Evolutionary conservation across 805 yeast species (phyloP).

Genomic region (Yamadazyma sp.): DNA sequence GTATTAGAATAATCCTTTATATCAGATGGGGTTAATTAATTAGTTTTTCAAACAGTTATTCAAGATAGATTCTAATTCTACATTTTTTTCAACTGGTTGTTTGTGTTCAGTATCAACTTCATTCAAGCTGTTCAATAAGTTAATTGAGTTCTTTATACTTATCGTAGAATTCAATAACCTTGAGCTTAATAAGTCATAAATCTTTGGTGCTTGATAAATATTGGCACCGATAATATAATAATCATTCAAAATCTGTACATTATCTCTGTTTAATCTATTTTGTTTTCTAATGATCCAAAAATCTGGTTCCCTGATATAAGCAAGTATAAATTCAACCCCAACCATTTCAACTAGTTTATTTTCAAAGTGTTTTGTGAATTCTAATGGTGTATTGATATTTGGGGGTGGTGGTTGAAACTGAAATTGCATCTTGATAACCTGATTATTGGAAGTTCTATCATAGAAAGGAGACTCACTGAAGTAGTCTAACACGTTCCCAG

Average conservation of each 20-base stretch:
- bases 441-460: slow-evolving; percentile 91
- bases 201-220: slow-evolving; percentile 84
- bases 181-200: slow-evolving; percentile 69
- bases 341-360: slow-evolving; percentile 69
- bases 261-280: slow-evolving; percentile 41
- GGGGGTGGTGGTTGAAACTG: slow-evolving; percentile 63
- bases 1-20: no score
- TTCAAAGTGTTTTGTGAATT: slow-evolving; percentile 38
- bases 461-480: slow-evolving; percentile 93
- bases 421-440: slow-evolving; percentile 90
- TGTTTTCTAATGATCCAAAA: slow-evolving; percentile 91
- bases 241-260: slow-evolving; percentile 61
- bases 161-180: slow-evolving; percentile 48
- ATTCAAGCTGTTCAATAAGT: slow-evolving; percentile 30
- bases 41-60: slow-evolving; percentile 13
- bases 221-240: slow-evolving; percentile 90
- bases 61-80: slow-evolving; percentile 30
- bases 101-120: slow-evolving; percentile 4
- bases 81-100: slow-evolving; percentile 23
- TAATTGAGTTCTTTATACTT: slow-evolving; percentile 32
- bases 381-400: slow-evolving; percentile 23
- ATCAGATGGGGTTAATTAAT: no score
- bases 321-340: slow-evolving; percentile 82
- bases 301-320: slow-evolving; percentile 79
- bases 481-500: slow-evolving; percentile 90